A percentile compares a stretch with the other conserved stretches of the same genome.
These are phyloP conservation scores for Condylostoma magnum DNA, from an alignment of 169 alveolate genomes.

Conservation along the genomic window DNA sequence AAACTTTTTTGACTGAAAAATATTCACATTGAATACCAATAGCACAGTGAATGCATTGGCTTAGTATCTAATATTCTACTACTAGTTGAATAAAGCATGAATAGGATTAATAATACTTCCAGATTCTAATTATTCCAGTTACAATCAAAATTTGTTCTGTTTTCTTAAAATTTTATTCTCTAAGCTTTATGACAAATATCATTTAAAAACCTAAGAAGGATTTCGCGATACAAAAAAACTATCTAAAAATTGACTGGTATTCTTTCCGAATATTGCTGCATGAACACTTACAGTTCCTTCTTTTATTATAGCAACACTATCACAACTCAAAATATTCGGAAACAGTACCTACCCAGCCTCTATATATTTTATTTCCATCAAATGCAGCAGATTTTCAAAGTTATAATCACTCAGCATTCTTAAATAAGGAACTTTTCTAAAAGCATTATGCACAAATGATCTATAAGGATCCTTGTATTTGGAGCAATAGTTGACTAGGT, in stretches of 20 bases:
- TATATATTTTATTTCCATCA: not conserved
- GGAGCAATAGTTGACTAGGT: not conserved
- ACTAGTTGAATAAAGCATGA: too few species aligned
- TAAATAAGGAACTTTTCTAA: conserved; percentile 4
- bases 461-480: conserved; percentile 6
- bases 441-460: not conserved
- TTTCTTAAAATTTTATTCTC: too few species aligned
- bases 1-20: not conserved
- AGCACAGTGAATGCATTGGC: not conserved
- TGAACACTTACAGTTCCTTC: conserved; percentile 18
- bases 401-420: not conserved
- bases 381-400: not conserved
- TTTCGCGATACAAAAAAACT: not conserved
- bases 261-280: not conserved
- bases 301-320: not conserved
- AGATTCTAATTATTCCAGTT: too few species aligned
- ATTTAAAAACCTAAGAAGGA: too few species aligned
- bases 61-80: too few species aligned
- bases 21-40: not conserved
- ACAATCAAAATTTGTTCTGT: too few species aligned
- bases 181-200: too few species aligned
- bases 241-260: not conserved
- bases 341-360: not conserved
- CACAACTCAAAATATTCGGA: not conserved
- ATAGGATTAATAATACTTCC: too few species aligned